Evolutionary conservation across 202 grass and related monocot species (phyloP).

Genomic region (Setaria viridis): DNA sequence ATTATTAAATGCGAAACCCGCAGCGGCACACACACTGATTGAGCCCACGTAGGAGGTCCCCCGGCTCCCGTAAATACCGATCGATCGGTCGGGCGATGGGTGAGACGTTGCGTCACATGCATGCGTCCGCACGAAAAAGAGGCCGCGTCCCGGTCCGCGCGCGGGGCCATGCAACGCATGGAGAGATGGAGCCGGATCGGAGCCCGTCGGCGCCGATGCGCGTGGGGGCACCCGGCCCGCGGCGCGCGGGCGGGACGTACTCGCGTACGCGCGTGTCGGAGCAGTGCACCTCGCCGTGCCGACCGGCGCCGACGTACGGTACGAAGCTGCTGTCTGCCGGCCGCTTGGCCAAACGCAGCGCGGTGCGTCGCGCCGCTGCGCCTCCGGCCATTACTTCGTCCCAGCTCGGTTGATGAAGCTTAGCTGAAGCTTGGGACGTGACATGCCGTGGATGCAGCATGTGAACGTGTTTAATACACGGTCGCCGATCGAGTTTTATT

Average conservation of each 20-base stretch:
- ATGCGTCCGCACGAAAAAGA: background rate
- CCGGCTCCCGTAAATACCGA: slow-evolving; percentile 14
- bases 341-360: background rate
- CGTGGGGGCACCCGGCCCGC: background rate
- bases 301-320: too few relatives aligned
- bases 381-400: too few relatives aligned
- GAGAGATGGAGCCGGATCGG: background rate
- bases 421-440: background rate
- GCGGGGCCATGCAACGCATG: background rate
- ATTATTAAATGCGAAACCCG: background rate
- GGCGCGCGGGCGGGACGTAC: background rate
- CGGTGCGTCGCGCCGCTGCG: background rate
- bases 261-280: slow-evolving; percentile 15
- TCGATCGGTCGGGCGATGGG: slow-evolving; percentile 2
- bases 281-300: background rate
- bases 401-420: background rate
- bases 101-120: slow-evolving; percentile 33
- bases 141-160: background rate
- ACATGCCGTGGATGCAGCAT: background rate
- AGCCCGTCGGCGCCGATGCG: background rate
- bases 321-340: background rate
- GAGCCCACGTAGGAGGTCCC: background rate
- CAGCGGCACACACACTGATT: slow-evolving; percentile 4
- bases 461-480: background rate
- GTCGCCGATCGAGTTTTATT: background rate